Evolutionary conservation across 1,284 basidiomycete genomes (phyloP).

Genomic region (Sanghuangporus weigelae): DNA sequence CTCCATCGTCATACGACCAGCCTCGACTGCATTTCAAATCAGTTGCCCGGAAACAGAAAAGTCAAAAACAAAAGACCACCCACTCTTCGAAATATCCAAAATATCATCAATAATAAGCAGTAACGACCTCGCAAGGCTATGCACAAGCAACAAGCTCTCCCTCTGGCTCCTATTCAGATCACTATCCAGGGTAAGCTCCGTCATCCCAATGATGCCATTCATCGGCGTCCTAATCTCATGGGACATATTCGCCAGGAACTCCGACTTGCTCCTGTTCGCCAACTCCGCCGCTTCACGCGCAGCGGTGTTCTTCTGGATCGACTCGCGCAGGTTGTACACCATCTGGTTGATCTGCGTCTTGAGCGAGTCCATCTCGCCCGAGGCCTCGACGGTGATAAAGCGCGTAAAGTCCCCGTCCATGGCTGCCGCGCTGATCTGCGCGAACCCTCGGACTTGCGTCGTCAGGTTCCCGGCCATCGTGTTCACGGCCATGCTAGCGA

Average conservation of each 20-base stretch:
- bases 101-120: slow-evolving; percentile 98
- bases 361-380: slow-evolving; percentile 98
- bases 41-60: slow-evolving; percentile 1
- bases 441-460: slow-evolving; percentile 98
- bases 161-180: slow-evolving; percentile 86
- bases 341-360: slow-evolving; percentile 99
- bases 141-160: slow-evolving; percentile 94
- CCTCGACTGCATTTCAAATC: slow-evolving; percentile 67
- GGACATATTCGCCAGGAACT: slow-evolving; percentile 98
- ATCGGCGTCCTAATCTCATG: slow-evolving; percentile 97
- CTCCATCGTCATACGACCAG: slow-evolving; percentile 99
- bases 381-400: slow-evolving; percentile 98
- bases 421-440: slow-evolving; percentile 97
- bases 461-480: slow-evolving; percentile 97
- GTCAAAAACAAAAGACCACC: slow-evolving; percentile 28
- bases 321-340: slow-evolving; percentile 97
- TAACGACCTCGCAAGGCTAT: slow-evolving; percentile 89
- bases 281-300: slow-evolving; percentile 97
- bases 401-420: slow-evolving; percentile 99
- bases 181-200: slow-evolving; percentile 93
- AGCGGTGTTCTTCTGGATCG: slow-evolving; percentile 98
- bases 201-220: slow-evolving; percentile 99
- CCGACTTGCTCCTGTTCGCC: slow-evolving; percentile 94
- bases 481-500: slow-evolving; percentile 75
- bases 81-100: slow-evolving; percentile 97